Base-by-base conservation (phyloP, 306 rosid genomes). In the Prunus mume region DNA sequence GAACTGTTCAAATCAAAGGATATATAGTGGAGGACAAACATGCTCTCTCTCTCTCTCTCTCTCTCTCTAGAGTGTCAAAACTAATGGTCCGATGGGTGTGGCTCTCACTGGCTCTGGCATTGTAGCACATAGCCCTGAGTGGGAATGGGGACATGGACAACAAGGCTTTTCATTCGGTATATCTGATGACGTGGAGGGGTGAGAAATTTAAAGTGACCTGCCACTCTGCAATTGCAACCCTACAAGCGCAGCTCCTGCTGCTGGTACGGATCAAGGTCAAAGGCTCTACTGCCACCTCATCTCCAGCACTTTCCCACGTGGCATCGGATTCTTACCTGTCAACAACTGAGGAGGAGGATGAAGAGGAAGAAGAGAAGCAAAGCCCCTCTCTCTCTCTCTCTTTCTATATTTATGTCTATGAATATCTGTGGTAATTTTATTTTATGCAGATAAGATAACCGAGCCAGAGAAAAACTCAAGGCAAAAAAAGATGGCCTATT, bases 181-280 rank as follows among this genome's bases (percentile, higher is more conserved):
- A 6, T 6, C 20, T 9, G 9, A 56, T 56, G 62, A 56, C 62
- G 62, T 56, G 28, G 62, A 20, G 2, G n/a, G n/a, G 62, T 9
- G 19, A 52, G 22, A 17, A 52, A 52, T 52, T 18, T 52, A 52
- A 52, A 52, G 57, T 18, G 22, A 52, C 22, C 57, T 52, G 57
- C 20, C 57, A 52, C 30, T 22, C 63, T 57, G 63, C 63, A 57
- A 22, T 24, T 13, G 25, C 24, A 20, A 3, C 43, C 43, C 43
- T 38, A 38, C 43, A 6, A 38, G 43, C 43, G 7, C 43, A 38
- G 43, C 43, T 7, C 43, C 43, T 38, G 9, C 8, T 32, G 64
- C 4, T 32, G 64, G 73, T 83, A 72, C 81, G 79, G 69, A 61
- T 55, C 60, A 52, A 58, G 69, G 87, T 72, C 74, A 72, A 72